Conservation (phyloP, 352 stramenopile genomes). For the Globisporangium paroecandrum region DNA sequence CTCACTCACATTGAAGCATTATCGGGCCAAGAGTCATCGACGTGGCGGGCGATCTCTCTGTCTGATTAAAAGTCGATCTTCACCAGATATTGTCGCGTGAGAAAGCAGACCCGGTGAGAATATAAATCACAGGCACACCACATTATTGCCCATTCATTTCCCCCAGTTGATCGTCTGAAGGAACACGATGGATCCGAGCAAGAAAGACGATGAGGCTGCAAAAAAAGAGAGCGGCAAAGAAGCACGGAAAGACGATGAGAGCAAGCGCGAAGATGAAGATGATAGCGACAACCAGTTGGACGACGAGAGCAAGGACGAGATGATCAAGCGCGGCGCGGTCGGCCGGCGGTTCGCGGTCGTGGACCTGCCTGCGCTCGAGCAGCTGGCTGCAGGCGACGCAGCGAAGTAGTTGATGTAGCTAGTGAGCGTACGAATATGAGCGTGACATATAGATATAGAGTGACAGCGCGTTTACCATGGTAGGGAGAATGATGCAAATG, state of each 20-base stretch:
- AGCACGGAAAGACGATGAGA: neutral
- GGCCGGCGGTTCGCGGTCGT: slow-evolving; percentile 17
- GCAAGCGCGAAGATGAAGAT: slow-evolving; percentile 18
- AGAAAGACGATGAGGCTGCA: neutral
- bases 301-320: slow-evolving; percentile 15
- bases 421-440: neutral
- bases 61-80: too few relatives aligned
- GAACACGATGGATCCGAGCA: slow-evolving; percentile 1
- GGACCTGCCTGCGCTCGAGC: slow-evolving; percentile 6
- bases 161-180: neutral
- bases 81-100: too few relatives aligned
- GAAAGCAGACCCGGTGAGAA: too few relatives aligned
- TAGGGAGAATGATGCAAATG: neutral
- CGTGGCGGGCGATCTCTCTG: too few relatives aligned
- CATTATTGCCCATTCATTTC: too few relatives aligned
- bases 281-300: slow-evolving; percentile 5
- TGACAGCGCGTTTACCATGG: neutral
- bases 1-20: too few relatives aligned
- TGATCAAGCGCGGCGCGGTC: slow-evolving; percentile 14
- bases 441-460: neutral
- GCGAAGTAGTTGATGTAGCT: neutral
- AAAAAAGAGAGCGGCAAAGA: neutral
- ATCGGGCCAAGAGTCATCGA: too few relatives aligned
- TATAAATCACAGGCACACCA: neutral
- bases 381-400: neutral